Percentiles rank a stretch among this genome's conserved stretches.
Evolutionary conservation across 768 basidiomycete species (phyloP).

Genomic region (Agaricus subrufescens): DNA sequence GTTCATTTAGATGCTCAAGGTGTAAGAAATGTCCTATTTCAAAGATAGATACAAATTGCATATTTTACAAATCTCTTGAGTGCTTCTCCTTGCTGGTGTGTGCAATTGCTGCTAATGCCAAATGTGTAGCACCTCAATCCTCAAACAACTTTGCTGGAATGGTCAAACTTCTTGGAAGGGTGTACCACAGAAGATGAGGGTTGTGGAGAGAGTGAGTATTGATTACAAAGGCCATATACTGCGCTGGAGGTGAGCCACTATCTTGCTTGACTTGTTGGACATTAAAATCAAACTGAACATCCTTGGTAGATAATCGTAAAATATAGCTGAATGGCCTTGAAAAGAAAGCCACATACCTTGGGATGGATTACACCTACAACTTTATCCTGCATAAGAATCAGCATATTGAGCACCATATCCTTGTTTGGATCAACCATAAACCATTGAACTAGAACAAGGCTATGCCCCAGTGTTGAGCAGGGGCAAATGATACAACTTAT

Average conservation of each 20-base stretch:
- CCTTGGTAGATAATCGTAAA: background rate
- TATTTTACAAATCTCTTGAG: no score
- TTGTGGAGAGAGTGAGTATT: slow-evolving; percentile 12
- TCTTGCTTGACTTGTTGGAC: background rate
- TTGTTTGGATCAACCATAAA: background rate
- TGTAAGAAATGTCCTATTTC: no score
- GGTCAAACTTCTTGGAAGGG: background rate
- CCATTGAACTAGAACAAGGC: background rate
- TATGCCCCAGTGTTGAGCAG: no score
- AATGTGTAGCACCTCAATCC: no score
- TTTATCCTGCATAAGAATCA: background rate
- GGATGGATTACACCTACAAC: background rate
- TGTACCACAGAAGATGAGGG: background rate
- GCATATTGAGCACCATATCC: background rate
- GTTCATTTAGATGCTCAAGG: no score
- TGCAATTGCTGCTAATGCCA: no score
- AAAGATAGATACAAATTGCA: no score
- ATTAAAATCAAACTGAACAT: background rate
- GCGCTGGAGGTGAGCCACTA: no score
- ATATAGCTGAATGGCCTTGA: background rate
- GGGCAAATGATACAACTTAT: no score
- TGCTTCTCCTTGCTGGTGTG: no score
- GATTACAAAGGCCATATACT: no score
- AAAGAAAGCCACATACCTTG: background rate
- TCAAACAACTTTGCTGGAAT: background rate